Evolutionary conservation across 176 grass and related monocot genomes (phyloP).

Genomic region (Chloris gayana): DNA sequence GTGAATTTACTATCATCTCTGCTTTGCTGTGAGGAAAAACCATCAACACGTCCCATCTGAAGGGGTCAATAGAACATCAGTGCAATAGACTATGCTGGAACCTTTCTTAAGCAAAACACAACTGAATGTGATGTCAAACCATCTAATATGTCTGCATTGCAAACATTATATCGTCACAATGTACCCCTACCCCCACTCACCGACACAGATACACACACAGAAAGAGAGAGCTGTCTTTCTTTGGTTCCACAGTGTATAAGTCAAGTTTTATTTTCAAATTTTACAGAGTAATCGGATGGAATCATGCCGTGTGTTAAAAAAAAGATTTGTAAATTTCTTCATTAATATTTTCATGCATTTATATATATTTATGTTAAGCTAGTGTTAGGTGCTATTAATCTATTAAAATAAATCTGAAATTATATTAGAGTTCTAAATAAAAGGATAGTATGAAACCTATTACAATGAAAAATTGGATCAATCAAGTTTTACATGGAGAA

Average conservation of each 20-base stretch:
- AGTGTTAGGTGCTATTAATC: neutral
- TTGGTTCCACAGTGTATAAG: too few relatives aligned
- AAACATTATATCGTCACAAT: slow-evolving; percentile 8
- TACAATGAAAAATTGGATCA: neutral
- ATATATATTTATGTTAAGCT: neutral
- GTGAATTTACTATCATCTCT: slow-evolving; percentile 71
- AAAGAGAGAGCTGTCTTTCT: too few relatives aligned
- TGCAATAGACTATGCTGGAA: slow-evolving; percentile 17
- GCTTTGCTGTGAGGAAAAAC: slow-evolving; percentile 74
- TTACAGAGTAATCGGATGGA: too few relatives aligned
- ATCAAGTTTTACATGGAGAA: neutral
- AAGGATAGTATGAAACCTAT: neutral
- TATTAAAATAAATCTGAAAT: neutral
- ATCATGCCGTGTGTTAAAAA: too few relatives aligned
- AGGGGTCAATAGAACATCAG: slow-evolving; percentile 49
- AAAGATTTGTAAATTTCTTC: too few relatives aligned
- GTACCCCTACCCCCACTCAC: too few relatives aligned
- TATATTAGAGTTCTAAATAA: neutral
- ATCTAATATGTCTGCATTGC: slow-evolving; percentile 16
- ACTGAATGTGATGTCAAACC: slow-evolving; percentile 18
- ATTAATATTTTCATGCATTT: neutral
- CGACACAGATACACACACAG: too few relatives aligned
- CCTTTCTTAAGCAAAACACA: slow-evolving; percentile 33
- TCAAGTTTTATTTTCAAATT: too few relatives aligned
- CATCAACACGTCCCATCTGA: slow-evolving; percentile 85